Evolutionary conservation across 106 monocot species (phyloP).

Genomic region (Vanilla planifolia): DNA sequence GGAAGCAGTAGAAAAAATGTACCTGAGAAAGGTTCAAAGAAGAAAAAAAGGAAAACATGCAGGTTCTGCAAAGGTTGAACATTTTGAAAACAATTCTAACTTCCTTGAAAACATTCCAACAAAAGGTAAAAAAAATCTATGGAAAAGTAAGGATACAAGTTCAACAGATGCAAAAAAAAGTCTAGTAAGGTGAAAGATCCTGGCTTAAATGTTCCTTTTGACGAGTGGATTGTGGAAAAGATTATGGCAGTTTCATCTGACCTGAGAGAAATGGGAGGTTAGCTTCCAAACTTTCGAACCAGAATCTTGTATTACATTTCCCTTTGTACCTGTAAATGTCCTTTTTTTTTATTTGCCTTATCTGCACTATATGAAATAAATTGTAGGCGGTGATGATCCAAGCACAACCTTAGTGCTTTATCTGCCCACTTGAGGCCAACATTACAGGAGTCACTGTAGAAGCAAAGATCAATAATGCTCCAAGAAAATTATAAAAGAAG

Average conservation of each 20-base stretch:
- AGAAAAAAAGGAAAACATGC: slow-evolving; percentile 69
- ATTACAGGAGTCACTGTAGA: slow-evolving; percentile 63
- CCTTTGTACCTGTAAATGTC: background rate
- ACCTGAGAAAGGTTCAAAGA: slow-evolving; percentile 68
- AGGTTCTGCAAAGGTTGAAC: slow-evolving; percentile 33
- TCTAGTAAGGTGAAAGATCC: slow-evolving; percentile 44
- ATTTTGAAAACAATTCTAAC: slow-evolving; percentile 52
- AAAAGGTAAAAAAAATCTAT: slow-evolving; percentile 73
- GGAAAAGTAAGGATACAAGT: slow-evolving; percentile 57
- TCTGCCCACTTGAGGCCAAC: slow-evolving; percentile 72
- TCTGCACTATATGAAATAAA: background rate
- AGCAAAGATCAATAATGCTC: slow-evolving; percentile 55
- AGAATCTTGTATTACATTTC: background rate
- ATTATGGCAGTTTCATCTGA: slow-evolving; percentile 57
- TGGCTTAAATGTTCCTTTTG: slow-evolving; percentile 42
- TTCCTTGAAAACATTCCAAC: slow-evolving; percentile 39
- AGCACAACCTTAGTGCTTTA: slow-evolving; percentile 38
- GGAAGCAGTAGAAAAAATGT: slow-evolving; percentile 27
- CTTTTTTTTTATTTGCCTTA: background rate
- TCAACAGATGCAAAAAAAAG: slow-evolving; percentile 31
- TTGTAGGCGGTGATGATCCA: slow-evolving; percentile 60
- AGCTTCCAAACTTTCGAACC: background rate
- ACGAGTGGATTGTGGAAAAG: slow-evolving; percentile 77
- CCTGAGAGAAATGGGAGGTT: slow-evolving; percentile 83
- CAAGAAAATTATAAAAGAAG: slow-evolving; percentile 75